Base-by-base conservation (phyloP, 495 filamentous ascomycete species). In the Penicillium pulvis region DNA sequence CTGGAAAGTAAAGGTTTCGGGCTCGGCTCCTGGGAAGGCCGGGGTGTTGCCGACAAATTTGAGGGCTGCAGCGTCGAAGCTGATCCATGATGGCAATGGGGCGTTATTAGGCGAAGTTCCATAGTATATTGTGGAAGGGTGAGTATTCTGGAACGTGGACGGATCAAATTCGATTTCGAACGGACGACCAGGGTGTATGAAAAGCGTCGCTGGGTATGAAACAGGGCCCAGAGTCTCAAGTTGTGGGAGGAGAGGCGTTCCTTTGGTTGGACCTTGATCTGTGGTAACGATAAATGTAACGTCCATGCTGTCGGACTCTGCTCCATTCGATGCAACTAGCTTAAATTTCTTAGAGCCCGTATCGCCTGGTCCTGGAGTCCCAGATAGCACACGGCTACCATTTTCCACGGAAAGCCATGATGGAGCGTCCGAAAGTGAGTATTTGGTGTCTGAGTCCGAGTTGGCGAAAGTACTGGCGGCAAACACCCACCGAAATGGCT, bases 21-120 rank as follows among this genome's bases (percentile, higher is more conserved):
- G 87, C 2, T 85, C 84, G 16, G 87, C 77, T 31, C 83, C 75
- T 28, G 88, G 79, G 39, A 85, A 87, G 14, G 84, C 69, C 6
- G 91, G 92, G 4, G 87, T 87, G 45, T 74, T 83, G n/a, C 92
- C 92, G 6, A 83, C 84, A 63, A 96, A 96, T 11, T 80, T 79
- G 31, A 97, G 79, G 7, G 61, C 74, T 2, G 65, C 58, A 2
- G 81, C 62, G 65, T 96, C 85, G 63, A 97, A 97, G 11, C 71
- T 75, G 42, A 96, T 82, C 93, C 92, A 97, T 5, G 92, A 90
- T 35, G 93, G 93, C 41, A 97, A 75, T 31, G 93, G 92, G 7
- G 88, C 87, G 63, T 93, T 90, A 58, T 92, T 86, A 6, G 76
- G 75, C 39, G 89, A 87, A 11, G 88, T 85, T 23, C 91, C 89